Evolutionary conservation across 306 rosid species (phyloP), one percentile per base, ranked within the genome.

Genomic region (Leucaena leucocephala): DNA sequence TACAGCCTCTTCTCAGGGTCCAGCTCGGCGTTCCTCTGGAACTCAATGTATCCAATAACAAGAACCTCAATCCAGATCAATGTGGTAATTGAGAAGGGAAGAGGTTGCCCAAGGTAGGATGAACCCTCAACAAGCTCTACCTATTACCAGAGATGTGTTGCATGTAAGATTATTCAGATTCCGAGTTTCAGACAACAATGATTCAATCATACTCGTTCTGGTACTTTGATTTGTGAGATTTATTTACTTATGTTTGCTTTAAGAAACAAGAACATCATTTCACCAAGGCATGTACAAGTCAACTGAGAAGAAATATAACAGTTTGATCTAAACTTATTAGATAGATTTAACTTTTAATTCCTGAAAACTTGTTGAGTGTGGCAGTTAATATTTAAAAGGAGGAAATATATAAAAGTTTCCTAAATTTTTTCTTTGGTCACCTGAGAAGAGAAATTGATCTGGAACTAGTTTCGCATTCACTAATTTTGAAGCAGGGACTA

Each of bases 41-140:
- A 95, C 87, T 95, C 98, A 13, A 95, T 95, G 92, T 92, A 95
- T 0, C 98, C 98, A 22, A 95, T 85, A 36, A 95, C 79, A 9
- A 95, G 43, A 43, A 86, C 98, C 68, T 95, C 98, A 35, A 95
- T 92, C 98, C 95, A 95, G 15, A 95, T 95, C 87, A 95, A 58
- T 52, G 97, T 78, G 12, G 97, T 80, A 0, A 92, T 42, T 48
- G 98, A 88, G 86, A 95, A 95, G 1, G 98, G 98, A 2, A 95
- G 97, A 6, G 98, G 98, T 68, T 92, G 98, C 5, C 98, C 98
- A 16, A 95, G 88, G 90, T 95, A 95, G 4, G 97, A 84, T 70
- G 98, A 90, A 0, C 98, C 98, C 72, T 95, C 97, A 6, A 92
- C 87, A 13, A 95, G 90, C 90, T 95, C 98, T 68, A 92, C 98